phyloP scores from a whole-genome alignment of 2,329 filamentous ascomycete species.

The Ambrosiella beaveri region DNA sequence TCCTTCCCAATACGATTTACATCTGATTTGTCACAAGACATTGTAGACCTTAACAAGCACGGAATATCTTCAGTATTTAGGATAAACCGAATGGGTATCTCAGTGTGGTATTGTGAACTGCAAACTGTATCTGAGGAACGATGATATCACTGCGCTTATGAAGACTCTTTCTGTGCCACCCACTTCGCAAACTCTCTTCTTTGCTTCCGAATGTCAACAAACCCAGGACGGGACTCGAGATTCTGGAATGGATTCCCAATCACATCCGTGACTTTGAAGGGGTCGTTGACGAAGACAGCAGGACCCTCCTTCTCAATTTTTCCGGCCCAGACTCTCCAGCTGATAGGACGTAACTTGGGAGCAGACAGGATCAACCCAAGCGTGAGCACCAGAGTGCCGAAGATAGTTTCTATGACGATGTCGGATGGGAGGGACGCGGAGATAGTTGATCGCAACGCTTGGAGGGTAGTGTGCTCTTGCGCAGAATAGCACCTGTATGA shows the following conservation, averaged over 20 bases:
- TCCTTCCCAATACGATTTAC: not conserved
- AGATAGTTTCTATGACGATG: constrained; percentile 70
- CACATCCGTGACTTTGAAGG: constrained; percentile 54
- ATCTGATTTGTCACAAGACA: too few species aligned
- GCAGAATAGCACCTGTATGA: constrained; percentile 75
- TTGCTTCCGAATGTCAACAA: constrained; percentile 73
- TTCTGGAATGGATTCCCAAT: constrained; percentile 62
- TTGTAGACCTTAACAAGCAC: too few species aligned
- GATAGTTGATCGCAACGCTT: constrained; percentile 36
- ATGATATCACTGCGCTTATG: not conserved
- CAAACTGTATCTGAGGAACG: not conserved
- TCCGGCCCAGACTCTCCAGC: constrained; percentile 66
- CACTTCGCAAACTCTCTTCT: constrained; percentile 64
- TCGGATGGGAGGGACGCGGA: constrained; percentile 54
- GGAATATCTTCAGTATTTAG: too few species aligned
- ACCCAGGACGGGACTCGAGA: constrained; percentile 66
- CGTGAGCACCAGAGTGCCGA: constrained; percentile 65
- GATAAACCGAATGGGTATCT: too few species aligned
- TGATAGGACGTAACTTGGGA: constrained; percentile 65
- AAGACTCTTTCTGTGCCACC: constrained; percentile 29
- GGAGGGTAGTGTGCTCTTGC: constrained; percentile 71
- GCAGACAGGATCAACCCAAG: constrained; percentile 66
- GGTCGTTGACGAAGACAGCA: constrained; percentile 39
- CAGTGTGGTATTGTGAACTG: not conserved
- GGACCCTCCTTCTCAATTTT: constrained; percentile 59